phyloP scores from a whole-genome alignment of 306 rosid species.

The Begonia fuchsioides region DNA sequence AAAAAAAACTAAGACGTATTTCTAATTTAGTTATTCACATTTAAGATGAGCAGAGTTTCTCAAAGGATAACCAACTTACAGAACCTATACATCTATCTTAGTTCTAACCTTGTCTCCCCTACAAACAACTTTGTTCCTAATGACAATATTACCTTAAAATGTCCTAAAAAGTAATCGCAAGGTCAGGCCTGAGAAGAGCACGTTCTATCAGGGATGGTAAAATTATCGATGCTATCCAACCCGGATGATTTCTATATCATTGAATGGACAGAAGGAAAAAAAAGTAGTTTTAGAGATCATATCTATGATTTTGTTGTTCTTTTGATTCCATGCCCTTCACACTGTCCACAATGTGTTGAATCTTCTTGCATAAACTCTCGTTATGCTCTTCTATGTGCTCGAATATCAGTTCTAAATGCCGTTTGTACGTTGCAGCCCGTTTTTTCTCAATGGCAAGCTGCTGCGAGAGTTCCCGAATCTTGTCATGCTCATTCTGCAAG shows the following conservation, averaged over 20 bases:
- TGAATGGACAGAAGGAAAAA: background rate
- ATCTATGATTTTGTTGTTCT: slow-evolving; percentile 41
- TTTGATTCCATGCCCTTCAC: slow-evolving; percentile 70
- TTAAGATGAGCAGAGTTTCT: background rate
- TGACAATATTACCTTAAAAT: no score
- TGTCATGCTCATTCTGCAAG: slow-evolving; percentile 71
- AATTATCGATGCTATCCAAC: slow-evolving; percentile 3
- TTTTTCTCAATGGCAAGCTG: slow-evolving; percentile 77
- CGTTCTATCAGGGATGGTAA: no score
- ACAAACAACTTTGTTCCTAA: no score
- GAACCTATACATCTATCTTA: no score
- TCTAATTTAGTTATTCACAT: slow-evolving; percentile 1
- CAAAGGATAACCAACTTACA: no score
- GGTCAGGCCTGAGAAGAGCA: no score
- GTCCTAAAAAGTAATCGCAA: no score
- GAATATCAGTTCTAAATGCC: slow-evolving; percentile 81
- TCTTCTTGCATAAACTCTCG: slow-evolving; percentile 64
- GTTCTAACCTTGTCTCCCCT: no score
- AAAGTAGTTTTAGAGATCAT: slow-evolving; percentile 11
- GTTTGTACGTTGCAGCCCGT: slow-evolving; percentile 74
- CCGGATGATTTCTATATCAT: no score
- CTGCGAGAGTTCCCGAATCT: slow-evolving; percentile 76
- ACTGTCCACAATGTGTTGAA: slow-evolving; percentile 71
- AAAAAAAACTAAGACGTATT: slow-evolving; percentile 2
- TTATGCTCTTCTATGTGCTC: slow-evolving; percentile 89